These are phyloP conservation scores for Volvox reticuliferus DNA, from an alignment of 139 green algal genomes.

Conservation along the genomic window DNA sequence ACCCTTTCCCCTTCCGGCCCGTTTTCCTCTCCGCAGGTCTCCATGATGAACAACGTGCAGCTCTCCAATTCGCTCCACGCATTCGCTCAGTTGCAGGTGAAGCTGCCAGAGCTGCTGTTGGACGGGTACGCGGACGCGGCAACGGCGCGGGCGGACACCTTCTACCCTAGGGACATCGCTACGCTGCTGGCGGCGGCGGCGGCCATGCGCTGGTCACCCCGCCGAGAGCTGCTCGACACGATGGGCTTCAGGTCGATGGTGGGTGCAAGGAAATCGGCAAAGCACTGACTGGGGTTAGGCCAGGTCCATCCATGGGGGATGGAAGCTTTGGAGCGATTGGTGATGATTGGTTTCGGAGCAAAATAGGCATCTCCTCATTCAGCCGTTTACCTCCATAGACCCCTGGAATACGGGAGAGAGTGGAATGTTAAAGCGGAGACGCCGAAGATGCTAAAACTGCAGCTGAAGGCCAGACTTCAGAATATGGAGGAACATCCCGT, in stretches of 20 bases:
- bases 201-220: constrained; percentile 5
- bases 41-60: constrained; percentile 50
- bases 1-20: background rate
- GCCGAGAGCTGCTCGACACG: constrained; percentile 11
- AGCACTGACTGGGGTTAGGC: background rate
- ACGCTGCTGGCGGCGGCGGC: constrained; percentile 39
- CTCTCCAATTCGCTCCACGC: constrained; percentile 39
- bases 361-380: background rate
- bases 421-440: too few species aligned
- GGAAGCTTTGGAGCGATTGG: background rate
- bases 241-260: constrained; percentile 36
- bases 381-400: too few species aligned
- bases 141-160: background rate
- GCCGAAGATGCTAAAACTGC: too few species aligned
- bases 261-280: background rate
- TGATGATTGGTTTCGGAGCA: background rate
- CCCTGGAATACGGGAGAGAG: too few species aligned
- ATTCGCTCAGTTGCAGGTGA: background rate
- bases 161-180: constrained; percentile 42
- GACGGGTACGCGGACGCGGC: background rate
- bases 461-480: too few species aligned
- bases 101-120: background rate
- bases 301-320: too few species aligned
- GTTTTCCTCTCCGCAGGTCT: background rate
- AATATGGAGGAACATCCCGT: too few species aligned